Percentiles rank a stretch among this genome's conserved stretches.
phyloP scores from a whole-genome alignment of 495 filamentous ascomycete genomes.

The Clavariopsis aquatica region DNA sequence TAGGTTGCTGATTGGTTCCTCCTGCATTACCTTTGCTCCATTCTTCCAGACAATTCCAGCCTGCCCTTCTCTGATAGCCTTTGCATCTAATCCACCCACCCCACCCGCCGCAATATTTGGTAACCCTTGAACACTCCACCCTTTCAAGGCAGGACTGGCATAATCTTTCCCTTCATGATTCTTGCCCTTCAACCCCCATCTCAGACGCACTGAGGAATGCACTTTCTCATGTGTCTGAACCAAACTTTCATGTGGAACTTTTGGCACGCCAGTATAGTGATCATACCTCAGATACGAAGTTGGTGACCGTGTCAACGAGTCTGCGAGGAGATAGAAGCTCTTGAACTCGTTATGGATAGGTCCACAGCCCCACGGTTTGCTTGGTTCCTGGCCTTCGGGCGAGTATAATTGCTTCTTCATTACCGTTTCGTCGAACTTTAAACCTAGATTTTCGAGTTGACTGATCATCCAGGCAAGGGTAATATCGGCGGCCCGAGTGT shows the following conservation, averaged over 20 bases:
- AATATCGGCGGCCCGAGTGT: slow-evolving; percentile 40
- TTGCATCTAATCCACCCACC: neutral
- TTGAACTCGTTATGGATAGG: slow-evolving; percentile 47
- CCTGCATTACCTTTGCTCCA: slow-evolving; percentile 19
- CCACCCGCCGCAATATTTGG: neutral
- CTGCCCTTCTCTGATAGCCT: slow-evolving; percentile 16
- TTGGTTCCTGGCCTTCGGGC: slow-evolving; percentile 3
- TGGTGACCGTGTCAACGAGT: slow-evolving; percentile 61
- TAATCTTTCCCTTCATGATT: slow-evolving; percentile 17
- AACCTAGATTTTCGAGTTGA: slow-evolving; percentile 26
- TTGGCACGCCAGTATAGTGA: slow-evolving; percentile 13
- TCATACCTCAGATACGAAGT: slow-evolving; percentile 12
- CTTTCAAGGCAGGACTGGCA: slow-evolving; percentile 5
- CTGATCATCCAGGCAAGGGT: slow-evolving; percentile 45
- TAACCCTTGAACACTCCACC: slow-evolving; percentile 4
- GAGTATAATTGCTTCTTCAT: slow-evolving; percentile 68
- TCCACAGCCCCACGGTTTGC: slow-evolving; percentile 75
- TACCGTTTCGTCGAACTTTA: slow-evolving; percentile 67
- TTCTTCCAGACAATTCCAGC: slow-evolving; percentile 6
- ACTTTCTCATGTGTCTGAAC: slow-evolving; percentile 18
- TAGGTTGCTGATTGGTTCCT: slow-evolving; percentile 20
- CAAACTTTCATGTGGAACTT: slow-evolving; percentile 8
- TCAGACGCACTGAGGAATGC: slow-evolving; percentile 21
- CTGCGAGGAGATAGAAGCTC: slow-evolving; percentile 51
- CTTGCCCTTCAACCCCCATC: slow-evolving; percentile 12